phyloP scores from a whole-genome alignment of 805 yeast species.

The Hanseniaspora singularis region DNA sequence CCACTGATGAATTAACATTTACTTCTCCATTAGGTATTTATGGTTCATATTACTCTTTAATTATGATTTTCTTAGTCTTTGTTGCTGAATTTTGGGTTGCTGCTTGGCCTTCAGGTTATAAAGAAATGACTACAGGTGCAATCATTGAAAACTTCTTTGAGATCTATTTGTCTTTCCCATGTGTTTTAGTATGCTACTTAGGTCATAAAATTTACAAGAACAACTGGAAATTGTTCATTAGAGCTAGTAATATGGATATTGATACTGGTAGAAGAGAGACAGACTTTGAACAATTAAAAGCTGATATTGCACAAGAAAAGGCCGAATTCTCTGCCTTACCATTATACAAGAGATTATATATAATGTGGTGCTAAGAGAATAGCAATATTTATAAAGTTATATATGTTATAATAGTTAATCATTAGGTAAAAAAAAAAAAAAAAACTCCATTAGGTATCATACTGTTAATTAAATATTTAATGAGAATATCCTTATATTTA shows the following conservation, averaged over 20 bases:
- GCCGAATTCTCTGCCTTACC: slow-evolving; percentile 36
- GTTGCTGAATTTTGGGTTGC: slow-evolving; percentile 78
- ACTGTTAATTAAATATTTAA: no score
- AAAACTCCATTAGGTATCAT: no score
- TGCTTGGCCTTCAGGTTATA: slow-evolving; percentile 48
- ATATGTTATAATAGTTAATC: no score
- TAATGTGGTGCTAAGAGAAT: slow-evolving; percentile 36
- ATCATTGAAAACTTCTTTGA: slow-evolving; percentile 48
- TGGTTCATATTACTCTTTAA: slow-evolving; percentile 55
- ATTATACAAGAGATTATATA: slow-evolving; percentile 34
- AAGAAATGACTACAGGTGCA: slow-evolving; percentile 34
- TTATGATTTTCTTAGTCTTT: slow-evolving; percentile 47
- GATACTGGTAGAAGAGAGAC: slow-evolving; percentile 51
- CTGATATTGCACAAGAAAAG: slow-evolving; percentile 43
- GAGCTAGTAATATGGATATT: slow-evolving; percentile 43
- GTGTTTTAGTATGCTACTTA: slow-evolving; percentile 44
- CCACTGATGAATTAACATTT: slow-evolving; percentile 55
- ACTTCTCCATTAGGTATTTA: slow-evolving; percentile 53
- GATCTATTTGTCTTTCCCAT: slow-evolving; percentile 52
- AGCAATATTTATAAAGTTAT: no score
- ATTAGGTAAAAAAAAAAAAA: no score
- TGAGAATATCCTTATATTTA: no score
- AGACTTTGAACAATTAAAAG: slow-evolving; percentile 41
- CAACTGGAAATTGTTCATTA: slow-evolving; percentile 33
- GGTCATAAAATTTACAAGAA: slow-evolving; percentile 46